Evolutionary conservation across 768 basidiomycete species (phyloP).

Genomic region (Lactarius psammicola): DNA sequence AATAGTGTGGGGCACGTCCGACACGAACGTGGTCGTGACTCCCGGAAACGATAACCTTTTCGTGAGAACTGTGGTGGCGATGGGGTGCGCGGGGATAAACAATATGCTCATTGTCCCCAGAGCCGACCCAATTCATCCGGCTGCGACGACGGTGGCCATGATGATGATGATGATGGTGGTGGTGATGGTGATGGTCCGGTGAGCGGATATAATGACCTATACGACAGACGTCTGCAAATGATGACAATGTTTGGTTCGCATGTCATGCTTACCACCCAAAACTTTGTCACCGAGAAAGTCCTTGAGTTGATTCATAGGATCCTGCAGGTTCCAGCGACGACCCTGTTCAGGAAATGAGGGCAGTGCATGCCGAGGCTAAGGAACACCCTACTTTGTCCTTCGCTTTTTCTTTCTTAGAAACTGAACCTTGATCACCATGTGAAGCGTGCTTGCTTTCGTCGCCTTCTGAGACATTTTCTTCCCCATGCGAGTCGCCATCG

Average conservation of each 20-base stretch:
- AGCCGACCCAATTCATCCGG: background rate
- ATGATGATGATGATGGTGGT: constrained; percentile 22
- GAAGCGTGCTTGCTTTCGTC: background rate
- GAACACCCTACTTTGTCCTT: constrained; percentile 16
- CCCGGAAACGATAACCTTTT: background rate
- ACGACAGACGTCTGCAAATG: background rate
- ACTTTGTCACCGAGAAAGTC: constrained; percentile 25
- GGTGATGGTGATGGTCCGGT: constrained; percentile 8
- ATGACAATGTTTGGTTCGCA: background rate
- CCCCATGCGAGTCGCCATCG: background rate
- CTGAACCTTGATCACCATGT: constrained; percentile 6
- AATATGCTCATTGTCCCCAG: constrained; percentile 1
- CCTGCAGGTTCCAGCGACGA: constrained; percentile 27
- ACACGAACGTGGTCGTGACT: constrained; percentile 24
- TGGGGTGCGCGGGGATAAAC: constrained; percentile 11
- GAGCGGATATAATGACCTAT: constrained; percentile 15
- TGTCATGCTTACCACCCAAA: constrained; percentile 1
- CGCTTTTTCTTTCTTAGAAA: constrained; percentile 14
- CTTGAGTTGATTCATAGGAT: constrained; percentile 29
- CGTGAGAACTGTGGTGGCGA: constrained; percentile 10
- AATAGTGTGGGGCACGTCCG: constrained; percentile 7
- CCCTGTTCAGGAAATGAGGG: constrained; percentile 10
- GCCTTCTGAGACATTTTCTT: background rate
- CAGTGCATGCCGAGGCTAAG: background rate
- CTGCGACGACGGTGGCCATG: background rate